Percentiles rank a stretch among this genome's conserved stretches.
These are phyloP conservation scores for Sphenostylis stenocarpa DNA, from an alignment of 306 rosid species.

Conservation along the genomic window DNA sequence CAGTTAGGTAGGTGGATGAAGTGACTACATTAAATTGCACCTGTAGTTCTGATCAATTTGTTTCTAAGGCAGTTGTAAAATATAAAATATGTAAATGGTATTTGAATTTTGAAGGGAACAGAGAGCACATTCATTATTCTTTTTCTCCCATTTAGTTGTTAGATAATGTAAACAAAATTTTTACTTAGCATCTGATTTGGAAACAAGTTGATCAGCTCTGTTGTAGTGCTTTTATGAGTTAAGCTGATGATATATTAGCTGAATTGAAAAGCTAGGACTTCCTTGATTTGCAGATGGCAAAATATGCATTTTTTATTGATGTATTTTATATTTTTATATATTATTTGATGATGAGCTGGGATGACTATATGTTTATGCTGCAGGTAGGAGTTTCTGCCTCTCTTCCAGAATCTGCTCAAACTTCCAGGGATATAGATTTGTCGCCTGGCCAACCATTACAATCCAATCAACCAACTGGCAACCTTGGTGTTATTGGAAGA, in stretches of 20 bases:
- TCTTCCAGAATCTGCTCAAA: slow-evolving; percentile 66
- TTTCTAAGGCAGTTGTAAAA: not conserved
- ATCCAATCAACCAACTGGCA: slow-evolving; percentile 66
- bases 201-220: not conserved
- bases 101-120: slow-evolving; percentile 18
- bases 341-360: slow-evolving; percentile 10
- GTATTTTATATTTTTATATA: not conserved
- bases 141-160: not conserved
- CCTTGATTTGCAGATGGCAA: slow-evolving; percentile 15
- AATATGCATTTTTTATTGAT: not conserved
- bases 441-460: slow-evolving; percentile 94
- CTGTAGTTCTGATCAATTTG: not conserved
- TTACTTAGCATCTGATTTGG: slow-evolving; percentile 17
- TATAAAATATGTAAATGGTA: not conserved
- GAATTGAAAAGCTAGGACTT: slow-evolving; percentile 3
- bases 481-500: slow-evolving; percentile 95
- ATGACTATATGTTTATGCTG: slow-evolving; percentile 32
- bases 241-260: slow-evolving; percentile 4
- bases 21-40: not conserved
- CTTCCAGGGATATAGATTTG: slow-evolving; percentile 73
- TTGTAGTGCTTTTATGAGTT: not conserved
- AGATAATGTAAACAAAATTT: not conserved
- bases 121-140: not conserved
- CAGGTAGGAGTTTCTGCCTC: slow-evolving; percentile 78
- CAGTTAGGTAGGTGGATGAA: not conserved